Base-by-base conservation (phyloP, 176 grass and related monocot genomes). In the Aegilops umbellulata region DNA sequence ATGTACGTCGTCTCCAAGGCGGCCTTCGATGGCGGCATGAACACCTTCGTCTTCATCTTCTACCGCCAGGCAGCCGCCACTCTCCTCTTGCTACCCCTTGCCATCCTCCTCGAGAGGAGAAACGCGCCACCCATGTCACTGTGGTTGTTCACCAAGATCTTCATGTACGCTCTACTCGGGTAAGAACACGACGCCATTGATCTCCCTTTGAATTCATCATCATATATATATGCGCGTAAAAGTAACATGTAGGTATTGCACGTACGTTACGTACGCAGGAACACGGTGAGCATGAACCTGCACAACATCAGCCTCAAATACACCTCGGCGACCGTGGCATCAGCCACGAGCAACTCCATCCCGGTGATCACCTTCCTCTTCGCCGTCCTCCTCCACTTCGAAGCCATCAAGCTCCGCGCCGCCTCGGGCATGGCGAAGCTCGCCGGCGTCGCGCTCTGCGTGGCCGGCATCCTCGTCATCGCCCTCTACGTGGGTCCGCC, bases 31-130 rank as follows among this genome's bases (percentile, higher is more conserved):
- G 17, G 74, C 2, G 74, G 46, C 74, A 76, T 76, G 74, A 76
- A 76, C 87, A 87, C 89, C 51, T 88, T 77, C 47, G 93, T 98
- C 22, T 95, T 98, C 85, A 81, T 98, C 87, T 93, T 98, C 85
- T 98, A 98, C 66, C 91, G 95, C 10, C 95, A 98, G 85, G 93
- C 93, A 1, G 77, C 80, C 11, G 95, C 91, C 53, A 76, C 89
- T 27, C 31, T 90, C 10, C 57, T 95, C 5, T 68, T 95, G 72
- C 70, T 90, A n/a, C 95, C 95, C 1, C 44, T 95, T 13, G 82
- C 91, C 53, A 64, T 97, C 49, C n/a, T 89, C 47, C 78, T 89
- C 7, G 79, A 86, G 74, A 91, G 93, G 95, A 86, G 63, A 72
- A 92, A 80, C 4, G 57, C 71, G 60, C 85, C 87, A 42, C 84